Base-by-base conservation (phyloP, 1,139 yeast genomes). In the Saccharomyces hybrid region DNA sequence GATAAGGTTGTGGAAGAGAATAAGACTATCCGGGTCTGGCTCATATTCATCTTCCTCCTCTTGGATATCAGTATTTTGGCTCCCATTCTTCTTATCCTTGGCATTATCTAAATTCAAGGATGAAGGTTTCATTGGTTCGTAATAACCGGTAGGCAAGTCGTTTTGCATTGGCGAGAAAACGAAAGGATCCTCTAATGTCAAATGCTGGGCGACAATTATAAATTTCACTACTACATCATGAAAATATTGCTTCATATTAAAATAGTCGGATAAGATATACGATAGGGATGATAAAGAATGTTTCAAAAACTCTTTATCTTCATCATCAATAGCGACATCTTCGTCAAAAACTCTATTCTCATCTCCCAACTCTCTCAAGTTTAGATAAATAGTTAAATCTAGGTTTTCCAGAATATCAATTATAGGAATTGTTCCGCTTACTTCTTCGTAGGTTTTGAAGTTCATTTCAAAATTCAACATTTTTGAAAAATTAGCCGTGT, bases 101-200 rank as follows among this genome's bases (percentile, higher is more conserved):
- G 6, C 25, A 16, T 3, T 9, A 7, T 38, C 5, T 19, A 8
- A 5, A 13, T 11, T 11, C n/a, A 19, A 19, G 25, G 44, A 19
- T 38, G 44, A 16, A 6, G 7, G 23, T n/a, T 11, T 51, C 14
- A 26, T 75, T 70, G 48, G 74, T 62, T 5, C 77, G 73, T 28
- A 79, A 81, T 31, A 62, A 3, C 59, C 58, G n/a, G 56, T 54
- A 11, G 59, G 58, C 2, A 58, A 55, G 31, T 82, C 84, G 46
- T 81, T 83, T 56, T 75, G 75, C 68, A 84, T 74, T 0, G 86
- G 79, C 54, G 75, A 76, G 68, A 86, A 86, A 1, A 83, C 85
- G 55, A 83, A 88, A 1, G 89, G 88, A 62, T 86, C 93, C 28
- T 78, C 80, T n/a, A 86, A 73, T 0, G 95, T 84, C 16, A 86